phyloP scores from a whole-genome alignment of 1,139 yeast genomes.

The Blastobotrys elegans region DNA sequence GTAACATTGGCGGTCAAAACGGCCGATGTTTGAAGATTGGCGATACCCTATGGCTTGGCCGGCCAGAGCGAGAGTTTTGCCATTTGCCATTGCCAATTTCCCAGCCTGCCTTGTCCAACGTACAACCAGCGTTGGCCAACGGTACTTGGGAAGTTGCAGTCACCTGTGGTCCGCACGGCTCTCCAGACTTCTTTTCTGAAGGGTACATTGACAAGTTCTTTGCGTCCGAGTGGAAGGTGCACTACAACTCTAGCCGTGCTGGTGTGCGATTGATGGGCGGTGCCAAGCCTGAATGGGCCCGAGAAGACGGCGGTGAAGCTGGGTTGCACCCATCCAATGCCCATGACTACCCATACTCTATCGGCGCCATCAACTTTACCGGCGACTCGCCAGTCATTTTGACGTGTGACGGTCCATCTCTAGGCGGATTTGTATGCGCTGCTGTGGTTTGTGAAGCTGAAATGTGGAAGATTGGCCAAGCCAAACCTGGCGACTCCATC shows the following conservation, averaged over 20 bases:
- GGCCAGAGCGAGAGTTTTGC: constrained; percentile 63
- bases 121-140: constrained; percentile 52
- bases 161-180: constrained; percentile 95
- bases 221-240: constrained; percentile 80
- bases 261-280: constrained; percentile 85
- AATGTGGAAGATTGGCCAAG: constrained; percentile 98
- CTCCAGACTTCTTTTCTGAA: constrained; percentile 86
- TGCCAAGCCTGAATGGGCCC: constrained; percentile 95
- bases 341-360: constrained; percentile 92
- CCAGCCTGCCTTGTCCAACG: constrained; percentile 48
- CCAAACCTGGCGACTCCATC: constrained; percentile 84
- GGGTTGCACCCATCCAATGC: constrained; percentile 98
- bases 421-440: constrained; percentile 96
- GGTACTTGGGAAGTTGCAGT: constrained; percentile 85
- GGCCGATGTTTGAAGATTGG: constrained; percentile 90
- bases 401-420: constrained; percentile 95
- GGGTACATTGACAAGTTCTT: constrained; percentile 76
- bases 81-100: constrained; percentile 66
- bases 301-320: constrained; percentile 96
- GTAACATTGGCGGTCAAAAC: constrained; percentile 90
- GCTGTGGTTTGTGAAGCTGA: constrained; percentile 95
- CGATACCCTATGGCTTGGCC: constrained; percentile 82
- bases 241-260: constrained; percentile 92
- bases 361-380: constrained; percentile 95
- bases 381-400: constrained; percentile 98